These are phyloP conservation scores for Plasmodium relictum DNA, from an alignment of 169 alveolate species.

Conservation along the genomic window DNA sequence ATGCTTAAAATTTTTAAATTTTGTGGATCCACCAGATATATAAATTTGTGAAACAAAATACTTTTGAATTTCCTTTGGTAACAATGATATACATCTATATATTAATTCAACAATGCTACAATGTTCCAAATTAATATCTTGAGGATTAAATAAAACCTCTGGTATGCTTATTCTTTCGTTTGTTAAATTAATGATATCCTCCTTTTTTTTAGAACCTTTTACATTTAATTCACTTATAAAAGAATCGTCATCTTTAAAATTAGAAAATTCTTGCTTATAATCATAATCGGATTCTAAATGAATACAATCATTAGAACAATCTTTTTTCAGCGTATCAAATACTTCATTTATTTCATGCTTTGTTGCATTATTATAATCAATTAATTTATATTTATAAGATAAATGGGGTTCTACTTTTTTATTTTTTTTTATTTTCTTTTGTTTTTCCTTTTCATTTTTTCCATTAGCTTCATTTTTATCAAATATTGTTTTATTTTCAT, in stretches of 20 bases:
- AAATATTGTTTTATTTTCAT: neutral
- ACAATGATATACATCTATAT: slow-evolving; percentile 80
- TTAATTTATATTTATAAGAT: slow-evolving; percentile 54
- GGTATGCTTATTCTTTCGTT: slow-evolving; percentile 84
- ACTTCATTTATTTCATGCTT: slow-evolving; percentile 52
- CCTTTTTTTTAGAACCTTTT: slow-evolving; percentile 13
- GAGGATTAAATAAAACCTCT: slow-evolving; percentile 82
- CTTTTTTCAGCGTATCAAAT: slow-evolving; percentile 33
- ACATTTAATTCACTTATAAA: slow-evolving; percentile 19
- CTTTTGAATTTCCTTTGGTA: slow-evolving; percentile 81
- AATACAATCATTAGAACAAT: slow-evolving; percentile 36
- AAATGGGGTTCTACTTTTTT: slow-evolving; percentile 58
- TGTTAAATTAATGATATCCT: slow-evolving; percentile 77
- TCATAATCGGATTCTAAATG: slow-evolving; percentile 54
- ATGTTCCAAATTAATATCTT: slow-evolving; percentile 80
- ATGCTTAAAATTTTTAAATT: slow-evolving; percentile 80
- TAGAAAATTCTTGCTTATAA: slow-evolving; percentile 38
- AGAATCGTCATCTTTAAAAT: slow-evolving; percentile 23
- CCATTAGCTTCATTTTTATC: neutral
- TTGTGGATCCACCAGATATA: slow-evolving; percentile 84
- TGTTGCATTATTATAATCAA: slow-evolving; percentile 71
- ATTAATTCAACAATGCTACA: slow-evolving; percentile 84
- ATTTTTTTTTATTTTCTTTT: slow-evolving; percentile 1
- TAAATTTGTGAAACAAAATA: slow-evolving; percentile 80
- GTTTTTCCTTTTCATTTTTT: neutral